Conservation (phyloP, 768 basidiomycete genomes). For the Cystobasidiopsis lactophilus region DNA sequence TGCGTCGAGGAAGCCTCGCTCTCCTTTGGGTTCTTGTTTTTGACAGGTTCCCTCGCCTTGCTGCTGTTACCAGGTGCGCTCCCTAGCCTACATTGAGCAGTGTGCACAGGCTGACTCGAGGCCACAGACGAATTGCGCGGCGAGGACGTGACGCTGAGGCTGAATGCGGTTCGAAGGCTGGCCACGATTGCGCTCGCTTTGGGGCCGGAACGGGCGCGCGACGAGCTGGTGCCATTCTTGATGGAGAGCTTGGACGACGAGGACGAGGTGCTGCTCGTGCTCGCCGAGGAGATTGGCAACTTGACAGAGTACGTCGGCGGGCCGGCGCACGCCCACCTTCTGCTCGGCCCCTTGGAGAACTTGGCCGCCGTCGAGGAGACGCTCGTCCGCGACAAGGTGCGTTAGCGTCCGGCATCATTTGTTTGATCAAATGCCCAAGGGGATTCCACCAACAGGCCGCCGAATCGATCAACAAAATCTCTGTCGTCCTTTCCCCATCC, state of each 20-base stretch:
- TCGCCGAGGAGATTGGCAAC: slow-evolving; percentile 84
- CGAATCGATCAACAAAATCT: slow-evolving; percentile 81
- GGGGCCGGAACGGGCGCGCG: slow-evolving; percentile 79
- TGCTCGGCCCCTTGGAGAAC: slow-evolving; percentile 82
- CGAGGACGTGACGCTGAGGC: slow-evolving; percentile 83
- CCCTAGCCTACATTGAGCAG: neutral
- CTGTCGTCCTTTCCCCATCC: slow-evolving; percentile 45
- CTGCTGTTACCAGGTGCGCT: no score
- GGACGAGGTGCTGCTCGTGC: slow-evolving; percentile 84
- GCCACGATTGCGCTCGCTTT: slow-evolving; percentile 94
- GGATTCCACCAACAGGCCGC: slow-evolving; percentile 41
- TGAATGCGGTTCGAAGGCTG: slow-evolving; percentile 91
- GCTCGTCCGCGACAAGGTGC: slow-evolving; percentile 85
- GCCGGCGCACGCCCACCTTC: slow-evolving; percentile 55
- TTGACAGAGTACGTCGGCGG: slow-evolving; percentile 94
- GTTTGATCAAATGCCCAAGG: neutral
- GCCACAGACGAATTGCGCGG: slow-evolving; percentile 80
- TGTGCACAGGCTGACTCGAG: neutral
- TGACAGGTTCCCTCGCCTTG: no score
- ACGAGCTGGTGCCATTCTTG: slow-evolving; percentile 87
- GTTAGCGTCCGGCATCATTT: slow-evolving; percentile 10
- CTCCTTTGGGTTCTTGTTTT: no score
- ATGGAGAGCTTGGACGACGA: slow-evolving; percentile 99
- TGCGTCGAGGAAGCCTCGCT: neutral
- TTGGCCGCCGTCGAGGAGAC: slow-evolving; percentile 94